These are phyloP conservation scores for Candida sanyiensis DNA, from an alignment of 805 yeast species.

Conservation along the genomic window DNA sequence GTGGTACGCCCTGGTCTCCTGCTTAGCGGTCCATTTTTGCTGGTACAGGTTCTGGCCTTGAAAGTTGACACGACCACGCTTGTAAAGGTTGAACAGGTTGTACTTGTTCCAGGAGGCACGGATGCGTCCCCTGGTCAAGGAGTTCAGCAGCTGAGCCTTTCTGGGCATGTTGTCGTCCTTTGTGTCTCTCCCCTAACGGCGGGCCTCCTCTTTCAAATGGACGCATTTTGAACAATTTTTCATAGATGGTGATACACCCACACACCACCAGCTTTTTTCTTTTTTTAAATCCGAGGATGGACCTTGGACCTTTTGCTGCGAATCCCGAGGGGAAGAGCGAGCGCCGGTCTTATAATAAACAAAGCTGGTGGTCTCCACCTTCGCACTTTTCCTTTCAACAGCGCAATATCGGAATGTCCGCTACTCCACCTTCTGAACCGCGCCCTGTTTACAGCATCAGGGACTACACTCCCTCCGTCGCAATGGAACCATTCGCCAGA, in stretches of 20 bases:
- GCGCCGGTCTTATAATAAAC: no score
- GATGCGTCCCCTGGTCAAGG: conserved; percentile 62
- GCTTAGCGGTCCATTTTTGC: conserved; percentile 88
- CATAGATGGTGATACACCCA: no score
- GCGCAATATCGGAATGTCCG: no score
- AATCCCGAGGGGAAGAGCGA: no score
- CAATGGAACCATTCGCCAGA: conserved; percentile 46
- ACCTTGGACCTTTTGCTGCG: no score
- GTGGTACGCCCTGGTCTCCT: conserved; percentile 90
- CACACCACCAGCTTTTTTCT: no score
- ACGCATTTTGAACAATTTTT: no score
- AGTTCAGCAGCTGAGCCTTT: conserved; percentile 50
- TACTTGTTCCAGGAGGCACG: conserved; percentile 90
- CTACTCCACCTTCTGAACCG: background rate
- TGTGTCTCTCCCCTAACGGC: background rate
- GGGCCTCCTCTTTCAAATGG: no score
- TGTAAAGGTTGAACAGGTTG: conserved; percentile 82
- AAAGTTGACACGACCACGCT: conserved; percentile 54
- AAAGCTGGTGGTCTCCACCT: no score
- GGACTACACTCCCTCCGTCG: conserved; percentile 16
- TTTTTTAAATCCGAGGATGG: no score
- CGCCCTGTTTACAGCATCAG: conserved; percentile 18
- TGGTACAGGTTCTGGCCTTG: conserved; percentile 70
- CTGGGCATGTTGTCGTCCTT: conserved; percentile 45
- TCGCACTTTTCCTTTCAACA: no score